Percentiles rank a stretch among this genome's conserved stretches.
Evolutionary conservation across 225 moss, liverwort and hornwort species (phyloP).

Genomic region (Bryoerythrophyllum caledonicum): DNA sequence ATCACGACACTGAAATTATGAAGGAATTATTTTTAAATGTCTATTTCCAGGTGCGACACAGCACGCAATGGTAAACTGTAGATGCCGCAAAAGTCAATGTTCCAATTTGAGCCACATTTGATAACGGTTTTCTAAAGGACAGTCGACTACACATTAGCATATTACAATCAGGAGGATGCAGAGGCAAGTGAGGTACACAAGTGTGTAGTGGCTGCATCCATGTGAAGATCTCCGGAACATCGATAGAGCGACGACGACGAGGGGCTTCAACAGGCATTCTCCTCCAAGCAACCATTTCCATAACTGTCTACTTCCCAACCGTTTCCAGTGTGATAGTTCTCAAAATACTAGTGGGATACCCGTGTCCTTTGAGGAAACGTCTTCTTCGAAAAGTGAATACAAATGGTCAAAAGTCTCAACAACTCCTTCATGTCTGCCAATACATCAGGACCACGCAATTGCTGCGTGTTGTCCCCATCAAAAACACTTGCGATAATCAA

Average conservation of each 20-base stretch:
- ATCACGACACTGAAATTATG: not conserved
- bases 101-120: not conserved
- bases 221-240: conserved; percentile 19
- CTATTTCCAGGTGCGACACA: not conserved
- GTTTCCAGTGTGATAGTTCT: not conserved
- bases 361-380: conserved; percentile 71
- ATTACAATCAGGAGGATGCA: not conserved
- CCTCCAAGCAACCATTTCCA: not conserved
- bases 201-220: conserved; percentile 9
- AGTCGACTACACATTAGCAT: not conserved
- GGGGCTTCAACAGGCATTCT: not conserved
- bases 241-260: conserved; percentile 9
- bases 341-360: too few species aligned
- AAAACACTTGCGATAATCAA: conserved; percentile 88
- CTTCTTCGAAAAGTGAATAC: conserved; percentile 93
- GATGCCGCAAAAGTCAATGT: not conserved
- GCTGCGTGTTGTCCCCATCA: conserved; percentile 58
- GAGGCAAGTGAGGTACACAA: conserved; percentile 14
- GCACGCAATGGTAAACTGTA: too few species aligned
- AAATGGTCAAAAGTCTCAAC: conserved; percentile 67
- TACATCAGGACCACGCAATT: conserved; percentile 67
- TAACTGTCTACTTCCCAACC: conserved; percentile 27
- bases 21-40: not conserved
- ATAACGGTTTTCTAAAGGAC: too few species aligned
- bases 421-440: conserved; percentile 73